Percentiles rank a stretch among this genome's conserved stretches.
Conservation (phyloP, 2,329 filamentous ascomycete species). For the Elsinoe australis region DNA sequence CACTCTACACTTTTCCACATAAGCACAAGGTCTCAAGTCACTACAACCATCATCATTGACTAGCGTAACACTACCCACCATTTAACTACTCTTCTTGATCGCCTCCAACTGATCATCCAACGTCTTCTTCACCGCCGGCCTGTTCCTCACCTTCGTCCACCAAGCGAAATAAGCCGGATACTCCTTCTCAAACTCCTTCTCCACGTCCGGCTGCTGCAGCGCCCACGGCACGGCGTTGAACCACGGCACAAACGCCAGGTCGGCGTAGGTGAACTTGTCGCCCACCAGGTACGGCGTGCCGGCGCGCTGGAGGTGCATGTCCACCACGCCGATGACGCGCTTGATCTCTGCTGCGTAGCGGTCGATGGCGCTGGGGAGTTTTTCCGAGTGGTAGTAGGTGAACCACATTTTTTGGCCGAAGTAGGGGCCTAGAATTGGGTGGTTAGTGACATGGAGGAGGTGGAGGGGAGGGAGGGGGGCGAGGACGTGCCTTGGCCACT, state of each 20-base stretch:
- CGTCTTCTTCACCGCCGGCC: constrained; percentile 21
- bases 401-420: constrained; percentile 39
- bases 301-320: constrained; percentile 33
- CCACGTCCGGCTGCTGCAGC: constrained; percentile 17
- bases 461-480: too few species aligned
- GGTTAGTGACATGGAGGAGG: too few species aligned
- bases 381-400: constrained; percentile 34
- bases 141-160: constrained; percentile 18
- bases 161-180: constrained; percentile 20
- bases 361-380: constrained; percentile 39
- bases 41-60: too few species aligned
- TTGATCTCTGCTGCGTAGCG: constrained; percentile 43
- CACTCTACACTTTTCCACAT: too few species aligned
- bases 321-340: constrained; percentile 41
- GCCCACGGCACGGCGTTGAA: constrained; percentile 21
- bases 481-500: constrained; percentile 5
- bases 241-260: constrained; percentile 35
- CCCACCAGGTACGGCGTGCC: constrained; percentile 36
- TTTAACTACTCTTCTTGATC: constrained; percentile 18
- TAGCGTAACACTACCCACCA: too few species aligned
- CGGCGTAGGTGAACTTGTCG: constrained; percentile 38
- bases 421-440: constrained; percentile 41
- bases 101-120: constrained; percentile 25
- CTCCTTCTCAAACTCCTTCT: constrained; percentile 20
- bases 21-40: too few species aligned